phyloP scores from a whole-genome alignment of 441 rosid species.

The Omphalea diandra region DNA sequence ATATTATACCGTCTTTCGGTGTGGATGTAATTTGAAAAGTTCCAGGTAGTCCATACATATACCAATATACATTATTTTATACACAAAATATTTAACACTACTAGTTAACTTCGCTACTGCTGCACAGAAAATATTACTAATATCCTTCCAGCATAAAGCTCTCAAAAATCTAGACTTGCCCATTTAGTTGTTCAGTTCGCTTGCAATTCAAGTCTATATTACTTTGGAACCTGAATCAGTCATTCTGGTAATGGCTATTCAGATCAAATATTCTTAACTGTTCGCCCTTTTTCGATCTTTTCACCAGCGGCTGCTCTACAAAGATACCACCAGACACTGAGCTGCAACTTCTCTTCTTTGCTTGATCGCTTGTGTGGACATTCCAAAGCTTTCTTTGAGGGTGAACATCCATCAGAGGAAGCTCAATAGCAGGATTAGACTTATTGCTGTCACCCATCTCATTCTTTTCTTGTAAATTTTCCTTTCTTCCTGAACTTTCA shows the following conservation, averaged over 20 bases:
- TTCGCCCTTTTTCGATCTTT: constrained; percentile 33
- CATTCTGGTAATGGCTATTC: constrained; percentile 48
- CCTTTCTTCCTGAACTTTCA: constrained; percentile 60
- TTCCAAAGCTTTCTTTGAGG: constrained; percentile 32
- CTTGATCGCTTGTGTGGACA: constrained; percentile 29
- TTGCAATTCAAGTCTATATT: constrained; percentile 52
- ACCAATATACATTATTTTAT: constrained; percentile 51
- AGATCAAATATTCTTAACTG: constrained; percentile 49
- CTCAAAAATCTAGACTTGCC: constrained; percentile 22
- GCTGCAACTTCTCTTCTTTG: constrained; percentile 51
- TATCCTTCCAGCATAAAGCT: constrained; percentile 24
- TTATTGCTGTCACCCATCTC: constrained; percentile 25
- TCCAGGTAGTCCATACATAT: constrained; percentile 41
- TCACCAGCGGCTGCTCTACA: constrained; percentile 42
- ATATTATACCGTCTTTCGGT: constrained; percentile 30
- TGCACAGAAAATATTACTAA: constrained; percentile 27
- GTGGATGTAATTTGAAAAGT: constrained; percentile 35
- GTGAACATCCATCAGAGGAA: constrained; percentile 55
- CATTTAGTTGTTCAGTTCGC: constrained; percentile 34
- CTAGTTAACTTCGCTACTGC: constrained; percentile 29
- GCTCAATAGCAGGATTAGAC: constrained; percentile 38
- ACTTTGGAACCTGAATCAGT: constrained; percentile 37
- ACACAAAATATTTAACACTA: constrained; percentile 36
- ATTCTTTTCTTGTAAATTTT: constrained; percentile 31
- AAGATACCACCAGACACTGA: constrained; percentile 35